Base-by-base conservation (phyloP, 257 asterid genomes). In the Thymus quinquecostatus region DNA sequence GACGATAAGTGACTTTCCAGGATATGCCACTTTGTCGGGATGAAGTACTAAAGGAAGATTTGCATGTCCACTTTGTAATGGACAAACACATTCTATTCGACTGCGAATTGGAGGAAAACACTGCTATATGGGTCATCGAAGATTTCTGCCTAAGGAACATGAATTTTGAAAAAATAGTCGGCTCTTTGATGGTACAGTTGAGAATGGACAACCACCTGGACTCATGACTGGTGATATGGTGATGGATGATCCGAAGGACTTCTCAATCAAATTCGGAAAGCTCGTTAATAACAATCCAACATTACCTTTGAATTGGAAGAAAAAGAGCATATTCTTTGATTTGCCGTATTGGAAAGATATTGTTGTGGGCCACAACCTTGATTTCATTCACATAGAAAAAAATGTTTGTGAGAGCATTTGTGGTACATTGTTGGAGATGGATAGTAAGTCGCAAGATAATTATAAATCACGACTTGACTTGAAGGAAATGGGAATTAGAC, bases 1-100 rank as follows among this genome's bases (percentile, higher is more conserved):
- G 64, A 32, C 64, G 4, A 58, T 58, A 30, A 32, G 64, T 10
- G 43, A 58, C 12, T 58, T 57, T 58, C 65, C 30, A 1, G 65
- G 65, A 60, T 61, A 61, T 14, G 66, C 51, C n/a, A 61, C 1
- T 61, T 61, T 61, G 50, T 61, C 50, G 7, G 50, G 66, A 60
- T 60, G 66, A 48, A 60, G 66, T 10, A 60, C 66, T 5, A 60
- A 60, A 60, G 49, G 66, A 5, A 2, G 38, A 60, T 60, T 12
- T n/a, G 66, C 49, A 12, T 60, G 66, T 44, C 66, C 66, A 1
- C 2, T 5, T 60, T 60, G 66, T 60, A 43, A 60, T 5, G 38
- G 14, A 7, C 12, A 34, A 2, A 60, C 49, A 60, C 66, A 36
- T 60, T 60, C 66, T 34, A 13, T 10, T 0, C 3, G 65, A 10